These are phyloP conservation scores for Obba rivulosa DNA, from an alignment of 768 basidiomycete species.

Conservation along the genomic window DNA sequence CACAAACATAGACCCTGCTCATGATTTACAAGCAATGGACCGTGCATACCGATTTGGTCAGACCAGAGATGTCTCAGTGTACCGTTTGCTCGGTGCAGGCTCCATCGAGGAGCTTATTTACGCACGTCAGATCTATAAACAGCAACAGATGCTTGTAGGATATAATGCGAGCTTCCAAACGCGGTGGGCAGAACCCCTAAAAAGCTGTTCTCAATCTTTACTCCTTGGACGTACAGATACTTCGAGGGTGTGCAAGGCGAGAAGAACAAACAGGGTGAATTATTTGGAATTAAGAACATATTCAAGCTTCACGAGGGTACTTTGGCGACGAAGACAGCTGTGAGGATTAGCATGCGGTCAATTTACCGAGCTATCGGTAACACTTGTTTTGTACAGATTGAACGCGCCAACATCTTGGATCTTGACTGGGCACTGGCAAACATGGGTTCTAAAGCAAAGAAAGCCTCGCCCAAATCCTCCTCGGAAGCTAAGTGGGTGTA, in stretches of 20 bases:
- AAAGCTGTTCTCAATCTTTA: neutral
- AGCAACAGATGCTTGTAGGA: conserved; percentile 89
- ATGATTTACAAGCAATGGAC: conserved; percentile 92
- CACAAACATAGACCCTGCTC: conserved; percentile 72
- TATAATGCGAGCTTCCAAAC: conserved; percentile 84
- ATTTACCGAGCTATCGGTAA: neutral
- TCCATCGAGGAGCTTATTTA: conserved; percentile 87
- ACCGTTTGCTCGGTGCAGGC: conserved; percentile 79
- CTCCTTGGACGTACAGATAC: conserved; percentile 38
- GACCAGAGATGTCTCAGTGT: conserved; percentile 78
- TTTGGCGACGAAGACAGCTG: conserved; percentile 68
- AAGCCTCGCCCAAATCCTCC: conserved; percentile 17
- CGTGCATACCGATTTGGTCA: conserved; percentile 85
- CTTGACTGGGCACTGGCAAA: conserved; percentile 79
- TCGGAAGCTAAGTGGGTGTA: conserved; percentile 37
- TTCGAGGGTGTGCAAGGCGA: conserved; percentile 84
- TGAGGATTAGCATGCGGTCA: conserved; percentile 29
- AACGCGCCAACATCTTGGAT: conserved; percentile 66
- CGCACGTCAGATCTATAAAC: conserved; percentile 87
- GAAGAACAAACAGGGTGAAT: conserved; percentile 66
- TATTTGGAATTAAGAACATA: conserved; percentile 84
- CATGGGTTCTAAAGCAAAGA: conserved; percentile 37
- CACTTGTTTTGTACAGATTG: conserved; percentile 48
- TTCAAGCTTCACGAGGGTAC: conserved; percentile 71
- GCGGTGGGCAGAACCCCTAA: conserved; percentile 35